Conservation (phyloP, 768 basidiomycete species). For the Xanthoconium purpureum region DNA sequence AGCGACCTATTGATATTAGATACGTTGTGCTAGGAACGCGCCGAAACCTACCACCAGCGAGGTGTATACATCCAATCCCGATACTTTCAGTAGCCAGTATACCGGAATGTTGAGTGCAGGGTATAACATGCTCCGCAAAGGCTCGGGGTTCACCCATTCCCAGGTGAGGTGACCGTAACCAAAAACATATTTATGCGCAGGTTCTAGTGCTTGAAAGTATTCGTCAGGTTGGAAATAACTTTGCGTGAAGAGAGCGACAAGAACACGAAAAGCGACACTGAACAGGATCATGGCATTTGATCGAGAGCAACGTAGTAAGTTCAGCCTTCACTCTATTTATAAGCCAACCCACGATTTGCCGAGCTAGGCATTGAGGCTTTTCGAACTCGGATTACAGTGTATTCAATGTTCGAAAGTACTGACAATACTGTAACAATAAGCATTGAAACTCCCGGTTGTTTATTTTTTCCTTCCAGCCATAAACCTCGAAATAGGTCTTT, state of each 20-base stretch:
- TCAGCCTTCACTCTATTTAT: too few species aligned
- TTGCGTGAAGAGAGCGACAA: conserved; percentile 64
- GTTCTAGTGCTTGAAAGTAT: conserved; percentile 92
- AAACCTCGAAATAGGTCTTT: conserved; percentile 32
- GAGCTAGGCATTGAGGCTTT: too few species aligned
- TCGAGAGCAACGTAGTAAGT: too few species aligned
- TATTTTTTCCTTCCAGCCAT: conserved; percentile 30
- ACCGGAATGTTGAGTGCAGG: conserved; percentile 77
- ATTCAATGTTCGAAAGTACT: neutral
- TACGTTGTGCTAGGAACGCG: neutral
- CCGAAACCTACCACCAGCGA: conserved; percentile 57
- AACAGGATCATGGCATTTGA: conserved; percentile 19
- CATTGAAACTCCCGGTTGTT: neutral
- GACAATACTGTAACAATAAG: neutral
- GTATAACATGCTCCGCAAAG: conserved; percentile 79
- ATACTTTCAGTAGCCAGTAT: conserved; percentile 64
- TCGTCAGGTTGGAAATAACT: conserved; percentile 98
- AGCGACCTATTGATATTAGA: conserved; percentile 47
- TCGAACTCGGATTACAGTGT: too few species aligned
- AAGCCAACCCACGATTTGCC: too few species aligned
- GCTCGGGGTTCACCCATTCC: conserved; percentile 80
- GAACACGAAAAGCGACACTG: conserved; percentile 51
- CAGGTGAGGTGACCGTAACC: conserved; percentile 92
- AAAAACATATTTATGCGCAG: conserved; percentile 84
- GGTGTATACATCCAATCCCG: conserved; percentile 49